Evolutionary conservation across 208 protist species (phyloP).

Genomic region (Vickermania ingenoplastis): DNA sequence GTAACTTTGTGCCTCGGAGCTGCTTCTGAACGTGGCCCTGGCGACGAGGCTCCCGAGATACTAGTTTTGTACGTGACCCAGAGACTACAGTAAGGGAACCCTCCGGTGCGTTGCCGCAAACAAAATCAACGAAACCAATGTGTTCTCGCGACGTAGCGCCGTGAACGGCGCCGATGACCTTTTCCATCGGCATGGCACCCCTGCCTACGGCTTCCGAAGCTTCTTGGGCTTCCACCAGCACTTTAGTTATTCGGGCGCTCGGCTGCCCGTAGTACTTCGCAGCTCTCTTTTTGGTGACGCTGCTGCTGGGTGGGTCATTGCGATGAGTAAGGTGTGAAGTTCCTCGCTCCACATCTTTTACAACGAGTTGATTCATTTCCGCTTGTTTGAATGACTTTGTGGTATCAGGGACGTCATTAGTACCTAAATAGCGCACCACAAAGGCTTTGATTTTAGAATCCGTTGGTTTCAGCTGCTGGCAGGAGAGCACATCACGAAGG

Average conservation of each 20-base stretch:
- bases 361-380: constrained; percentile 1
- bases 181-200: background rate
- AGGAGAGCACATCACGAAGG: constrained; percentile 80
- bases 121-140: background rate
- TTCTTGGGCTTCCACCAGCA: constrained; percentile 2
- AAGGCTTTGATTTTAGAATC: constrained; percentile 61
- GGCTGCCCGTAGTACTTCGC: constrained; percentile 18
- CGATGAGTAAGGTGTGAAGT: background rate
- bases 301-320: background rate
- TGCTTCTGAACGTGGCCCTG: background rate
- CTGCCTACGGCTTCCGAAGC: background rate
- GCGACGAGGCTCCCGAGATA: background rate
- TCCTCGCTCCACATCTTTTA: constrained; percentile 1
- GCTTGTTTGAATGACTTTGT: background rate
- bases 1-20: background rate
- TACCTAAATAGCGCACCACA: constrained; percentile 62
- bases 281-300: constrained; percentile 5
- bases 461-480: constrained; percentile 52
- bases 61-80: background rate
- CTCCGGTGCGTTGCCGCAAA: background rate
- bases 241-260: constrained; percentile 13
- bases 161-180: background rate
- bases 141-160: background rate
- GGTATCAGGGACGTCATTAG: constrained; percentile 16
- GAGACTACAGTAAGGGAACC: background rate